Percentiles rank a stretch among this genome's conserved stretches.
phyloP scores from a whole-genome alignment of 2,329 filamentous ascomycete species.

The Stagonosporopsis rhizophila region DNA sequence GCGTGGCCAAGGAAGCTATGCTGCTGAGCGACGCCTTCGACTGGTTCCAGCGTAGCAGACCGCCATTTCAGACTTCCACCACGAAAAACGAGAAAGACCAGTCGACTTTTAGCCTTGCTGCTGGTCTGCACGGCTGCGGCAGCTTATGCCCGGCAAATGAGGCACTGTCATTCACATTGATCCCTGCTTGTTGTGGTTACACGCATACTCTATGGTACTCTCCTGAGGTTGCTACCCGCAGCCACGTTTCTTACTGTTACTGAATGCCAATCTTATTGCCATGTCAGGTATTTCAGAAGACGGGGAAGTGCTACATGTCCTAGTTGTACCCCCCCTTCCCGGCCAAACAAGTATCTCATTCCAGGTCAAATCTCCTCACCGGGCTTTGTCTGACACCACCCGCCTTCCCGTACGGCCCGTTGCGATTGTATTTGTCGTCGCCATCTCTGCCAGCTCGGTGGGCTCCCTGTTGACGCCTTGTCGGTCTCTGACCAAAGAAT shows the following conservation, averaged over 20 bases:
- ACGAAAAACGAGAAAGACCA: constrained; percentile 23
- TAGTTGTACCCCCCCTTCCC: constrained; percentile 29
- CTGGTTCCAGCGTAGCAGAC: constrained; percentile 31
- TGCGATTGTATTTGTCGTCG: constrained; percentile 35
- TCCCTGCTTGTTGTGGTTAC: constrained; percentile 28
- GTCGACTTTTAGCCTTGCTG: constrained; percentile 15
- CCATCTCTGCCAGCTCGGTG: constrained; percentile 36
- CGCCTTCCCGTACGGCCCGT: constrained; percentile 48
- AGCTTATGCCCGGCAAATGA: constrained; percentile 26
- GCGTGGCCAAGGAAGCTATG: constrained; percentile 17
- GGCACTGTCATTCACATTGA: constrained; percentile 9
- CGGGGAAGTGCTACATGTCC: constrained; percentile 25
- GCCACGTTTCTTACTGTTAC: constrained; percentile 41
- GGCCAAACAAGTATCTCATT: constrained; percentile 35
- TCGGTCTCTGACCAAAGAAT: constrained; percentile 23
- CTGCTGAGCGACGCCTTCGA: constrained; percentile 12
- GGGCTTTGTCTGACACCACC: constrained; percentile 35
- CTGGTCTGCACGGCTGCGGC: constrained; percentile 21
- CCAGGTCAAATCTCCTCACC: constrained; percentile 33
- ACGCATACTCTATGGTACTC: constrained; percentile 24
- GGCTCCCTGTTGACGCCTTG: constrained; percentile 28
- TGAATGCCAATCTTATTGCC: constrained; percentile 26
- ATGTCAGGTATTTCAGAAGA: constrained; percentile 19
- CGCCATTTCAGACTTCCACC: constrained; percentile 34
- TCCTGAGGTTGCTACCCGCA: constrained; percentile 18